Base-by-base conservation (phyloP, 768 basidiomycete species). In the Trametes cingulata region DNA sequence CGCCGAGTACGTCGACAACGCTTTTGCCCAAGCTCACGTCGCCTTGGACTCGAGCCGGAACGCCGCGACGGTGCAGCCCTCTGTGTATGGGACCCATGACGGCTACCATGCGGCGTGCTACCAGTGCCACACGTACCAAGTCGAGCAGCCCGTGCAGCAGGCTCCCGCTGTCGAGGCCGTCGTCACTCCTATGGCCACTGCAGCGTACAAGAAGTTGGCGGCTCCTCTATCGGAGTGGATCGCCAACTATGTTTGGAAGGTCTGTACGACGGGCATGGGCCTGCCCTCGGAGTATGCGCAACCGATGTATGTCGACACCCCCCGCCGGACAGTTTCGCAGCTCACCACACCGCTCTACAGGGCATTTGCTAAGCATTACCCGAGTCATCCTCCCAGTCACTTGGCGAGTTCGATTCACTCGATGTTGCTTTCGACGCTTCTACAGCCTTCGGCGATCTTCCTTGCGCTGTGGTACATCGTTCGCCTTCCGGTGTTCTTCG, bases 391-490 rank as follows among this genome's bases (percentile, higher is more conserved):
- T 24, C 87, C 87, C 0, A 71, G 70, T 42, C 77, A 82, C 67
- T 75, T 93, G 58, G 78, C 83, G 15, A 73, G 79, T 14, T 83
- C 85, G 8, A 80, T 91, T 24, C 91, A 91, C 64, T 86, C 87
- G 9, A 75, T 93, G 65, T 70, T 93, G 59, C 78, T 91, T 55
- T 90, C 91, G 7, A 93, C 91, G 2, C 77, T 93, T 43, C 75
- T 93, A 52, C 91, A 93, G 68, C 91, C 91, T 1, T 92, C 90
- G 7, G 91, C 87, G 29, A 81, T 91, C 46, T 80, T 92, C 61
- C 76, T 93, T 52, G 87, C 89, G 3, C 64, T 93, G 45, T 92
- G 91, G 90, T 93, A 93, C 70, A 90, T 93, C 52, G 84, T 84
- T 37, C 86, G 84, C 49, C 78, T 93, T 19, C 91, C 91, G 10